Conservation (phyloP, 192 early-diverging fungal species). For the Gaertneriomyces sp. region DNA sequence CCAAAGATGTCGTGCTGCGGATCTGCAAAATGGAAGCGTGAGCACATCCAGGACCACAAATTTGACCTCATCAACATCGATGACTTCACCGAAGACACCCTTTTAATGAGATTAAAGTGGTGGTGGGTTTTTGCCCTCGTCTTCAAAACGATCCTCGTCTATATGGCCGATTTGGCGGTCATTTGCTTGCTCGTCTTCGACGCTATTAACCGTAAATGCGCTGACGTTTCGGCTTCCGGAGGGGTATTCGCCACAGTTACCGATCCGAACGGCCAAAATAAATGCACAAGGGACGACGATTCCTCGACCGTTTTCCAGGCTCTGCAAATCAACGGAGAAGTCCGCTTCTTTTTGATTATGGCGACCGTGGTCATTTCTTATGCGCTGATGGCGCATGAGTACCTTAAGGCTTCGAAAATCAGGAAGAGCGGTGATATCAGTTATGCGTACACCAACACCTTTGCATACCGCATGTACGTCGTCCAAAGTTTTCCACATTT, state of each 20-base stretch:
- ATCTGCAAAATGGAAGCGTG: slow-evolving; percentile 71
- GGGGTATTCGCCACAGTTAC: not conserved
- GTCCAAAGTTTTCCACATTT: slow-evolving; percentile 72
- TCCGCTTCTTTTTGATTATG: slow-evolving; percentile 40
- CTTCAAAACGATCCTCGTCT: slow-evolving; percentile 69
- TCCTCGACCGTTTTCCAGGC: slow-evolving; percentile 27
- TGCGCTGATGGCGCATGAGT: slow-evolving; percentile 64
- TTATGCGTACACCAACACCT: slow-evolving; percentile 66
- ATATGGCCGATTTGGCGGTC: slow-evolving; percentile 77
- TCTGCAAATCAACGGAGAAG: slow-evolving; percentile 12
- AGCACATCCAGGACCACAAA: slow-evolving; percentile 76
- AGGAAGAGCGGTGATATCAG: slow-evolving; percentile 71
- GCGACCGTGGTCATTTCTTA: slow-evolving; percentile 69
- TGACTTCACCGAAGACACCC: slow-evolving; percentile 52
- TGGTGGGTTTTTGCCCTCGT: slow-evolving; percentile 39
- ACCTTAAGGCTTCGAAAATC: slow-evolving; percentile 61
- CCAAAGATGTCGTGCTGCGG: slow-evolving; percentile 36
- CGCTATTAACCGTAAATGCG: not conserved
- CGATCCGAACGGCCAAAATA: too few relatives aligned
- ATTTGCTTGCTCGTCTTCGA: slow-evolving; percentile 58
- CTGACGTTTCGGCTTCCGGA: not conserved
- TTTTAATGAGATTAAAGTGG: slow-evolving; percentile 9
- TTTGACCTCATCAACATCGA: slow-evolving; percentile 84
- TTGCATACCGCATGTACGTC: slow-evolving; percentile 65
- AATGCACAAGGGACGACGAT: slow-evolving; percentile 25